phyloP scores from a whole-genome alignment of 1,284 basidiomycete species.

The Pyrrhoderma noxium region DNA sequence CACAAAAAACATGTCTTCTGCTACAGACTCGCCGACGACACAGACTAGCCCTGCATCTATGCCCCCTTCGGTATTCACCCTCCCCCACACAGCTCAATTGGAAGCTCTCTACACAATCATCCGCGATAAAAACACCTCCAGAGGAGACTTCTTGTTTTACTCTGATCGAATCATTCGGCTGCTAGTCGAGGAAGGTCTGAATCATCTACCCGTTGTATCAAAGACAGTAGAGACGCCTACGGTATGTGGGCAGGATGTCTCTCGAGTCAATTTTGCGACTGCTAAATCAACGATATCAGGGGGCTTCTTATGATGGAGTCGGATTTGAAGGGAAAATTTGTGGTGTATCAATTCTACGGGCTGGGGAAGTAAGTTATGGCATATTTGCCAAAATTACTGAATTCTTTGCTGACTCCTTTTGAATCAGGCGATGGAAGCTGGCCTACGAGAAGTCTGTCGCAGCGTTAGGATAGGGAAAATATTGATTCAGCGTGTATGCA shows the following conservation, averaged over 20 bases:
- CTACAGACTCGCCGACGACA: constrained; percentile 27
- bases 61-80: constrained; percentile 76
- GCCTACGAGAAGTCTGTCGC: constrained; percentile 89
- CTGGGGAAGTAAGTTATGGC: constrained; percentile 60
- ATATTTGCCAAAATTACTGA: constrained; percentile 1
- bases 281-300: constrained; percentile 35
- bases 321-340: constrained; percentile 93
- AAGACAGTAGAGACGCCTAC: constrained; percentile 79
- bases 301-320: constrained; percentile 79
- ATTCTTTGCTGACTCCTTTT: not conserved
- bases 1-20: no score
- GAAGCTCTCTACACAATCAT: constrained; percentile 97
- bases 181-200: constrained; percentile 82
- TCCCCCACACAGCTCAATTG: constrained; percentile 85
- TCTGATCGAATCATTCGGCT: constrained; percentile 75
- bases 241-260: constrained; percentile 30
- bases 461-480: constrained; percentile 91
- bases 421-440: constrained; percentile 88
- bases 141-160: constrained; percentile 97
- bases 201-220: constrained; percentile 88
- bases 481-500: constrained; percentile 79
- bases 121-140: constrained; percentile 73
- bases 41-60: constrained; percentile 35
- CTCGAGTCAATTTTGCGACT: not conserved
- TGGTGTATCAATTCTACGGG: constrained; percentile 87